These are phyloP conservation scores for Hypoxylon perforatum DNA, from an alignment of 495 filamentous ascomycete species.

Conservation along the genomic window DNA sequence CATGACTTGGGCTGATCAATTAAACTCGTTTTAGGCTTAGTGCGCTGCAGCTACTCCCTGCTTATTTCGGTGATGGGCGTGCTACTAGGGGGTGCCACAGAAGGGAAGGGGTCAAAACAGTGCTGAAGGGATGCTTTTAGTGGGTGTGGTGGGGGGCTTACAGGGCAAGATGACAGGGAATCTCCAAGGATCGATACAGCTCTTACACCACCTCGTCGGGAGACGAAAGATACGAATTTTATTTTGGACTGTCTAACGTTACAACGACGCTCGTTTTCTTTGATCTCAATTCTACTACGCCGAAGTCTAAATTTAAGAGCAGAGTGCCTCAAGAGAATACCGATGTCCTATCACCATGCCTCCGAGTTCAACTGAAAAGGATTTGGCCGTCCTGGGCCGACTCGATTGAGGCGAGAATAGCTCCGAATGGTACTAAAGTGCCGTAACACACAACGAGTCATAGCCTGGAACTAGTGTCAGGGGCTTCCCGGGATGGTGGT, in stretches of 20 bases:
- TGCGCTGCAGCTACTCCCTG: conserved; percentile 11
- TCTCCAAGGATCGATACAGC: conserved; percentile 25
- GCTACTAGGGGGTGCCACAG: conserved; percentile 16
- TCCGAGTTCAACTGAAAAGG: not conserved
- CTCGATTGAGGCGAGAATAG: conserved; percentile 30
- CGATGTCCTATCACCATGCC: not conserved
- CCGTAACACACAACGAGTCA: conserved; percentile 37
- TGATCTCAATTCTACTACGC: not conserved
- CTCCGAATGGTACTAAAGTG: conserved; percentile 33
- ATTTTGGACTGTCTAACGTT: not conserved
- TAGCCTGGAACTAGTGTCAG: conserved; percentile 40
- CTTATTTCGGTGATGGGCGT: conserved; percentile 31
- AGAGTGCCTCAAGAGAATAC: not conserved
- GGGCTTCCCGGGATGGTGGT: conserved; percentile 27
- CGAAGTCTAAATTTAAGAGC: not conserved
- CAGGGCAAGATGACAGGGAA: conserved; percentile 22
- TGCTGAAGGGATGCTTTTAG: conserved; percentile 26
- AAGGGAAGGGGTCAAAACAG: conserved; percentile 5
- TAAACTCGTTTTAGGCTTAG: conserved; percentile 40
- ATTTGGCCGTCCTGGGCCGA: not conserved
- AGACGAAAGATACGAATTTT: not conserved
- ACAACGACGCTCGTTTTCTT: not conserved
- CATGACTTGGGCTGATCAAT: conserved; percentile 38
- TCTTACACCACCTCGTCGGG: not conserved
- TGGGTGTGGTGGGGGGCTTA: conserved; percentile 8